Base-by-base conservation (phyloP, 2,329 filamentous ascomycete genomes). In the Colletotrichum godetiae region DNA sequence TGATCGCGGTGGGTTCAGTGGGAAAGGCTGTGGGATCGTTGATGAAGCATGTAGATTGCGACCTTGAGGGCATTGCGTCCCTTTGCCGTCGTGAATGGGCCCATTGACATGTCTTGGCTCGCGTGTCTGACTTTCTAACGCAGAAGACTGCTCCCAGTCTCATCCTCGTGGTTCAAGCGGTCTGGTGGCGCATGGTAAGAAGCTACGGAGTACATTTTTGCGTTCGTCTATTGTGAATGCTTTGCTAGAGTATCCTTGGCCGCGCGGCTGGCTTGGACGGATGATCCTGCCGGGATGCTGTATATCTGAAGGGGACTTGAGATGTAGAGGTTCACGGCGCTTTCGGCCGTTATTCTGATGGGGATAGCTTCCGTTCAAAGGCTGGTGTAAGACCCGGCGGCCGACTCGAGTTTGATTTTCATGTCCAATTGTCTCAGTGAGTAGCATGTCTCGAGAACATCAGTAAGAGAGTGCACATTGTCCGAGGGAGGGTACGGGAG, bases 11-110 rank as follows among this genome's bases (percentile, higher is more conserved):
- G 70, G 42, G 53, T 52, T 57, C 49, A 31, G 35, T 58, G 13
- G 31, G 63, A 57, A 29, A 42, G 33, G 10, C 15, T 24, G 27
- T 52, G 46, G 42, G 55, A 10, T 31, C 42, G 15, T 46, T 12
- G 24, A 11, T 57, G 70, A 61, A 52, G 55, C 70, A 70, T 37
- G 22, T 70, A 73, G 42, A 65, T 73, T 65, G n/a, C 52, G 19
- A 24, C 24, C 35, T n/a, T 37, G 58, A 12, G 31, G 35, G 15
- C 24, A 31, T 24, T 65, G 19, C 10, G 15, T n/a, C 42, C 42
- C 42, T 49, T n/a, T 3, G 15, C 42, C 42, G 19, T 49, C 10
- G 7, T n/a, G 42, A 7, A 49, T 49, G 42, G 42, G 42, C 15
- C 42, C 42, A 49, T 49, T 19, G 42, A 19, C 3, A n/a, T 49